A percentile compares a stretch with the other conserved stretches of the same genome.
Conservation (phyloP, 1,139 yeast genomes). For the Zhuliangozyma blackwelliae region DNA sequence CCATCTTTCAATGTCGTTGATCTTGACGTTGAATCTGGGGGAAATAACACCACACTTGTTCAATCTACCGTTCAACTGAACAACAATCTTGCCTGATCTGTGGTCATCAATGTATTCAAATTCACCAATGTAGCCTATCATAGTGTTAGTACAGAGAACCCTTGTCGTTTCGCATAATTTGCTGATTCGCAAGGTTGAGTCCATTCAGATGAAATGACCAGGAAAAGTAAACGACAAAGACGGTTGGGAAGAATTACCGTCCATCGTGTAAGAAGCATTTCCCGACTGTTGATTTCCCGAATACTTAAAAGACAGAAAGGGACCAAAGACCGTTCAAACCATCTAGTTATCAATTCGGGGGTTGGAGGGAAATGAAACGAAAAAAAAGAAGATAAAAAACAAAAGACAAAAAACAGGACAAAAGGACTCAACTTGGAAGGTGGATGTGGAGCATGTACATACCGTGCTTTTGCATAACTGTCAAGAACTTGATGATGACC, state of each 20-base stretch:
- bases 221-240: constrained; percentile 70
- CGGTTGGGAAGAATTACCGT: constrained; percentile 14
- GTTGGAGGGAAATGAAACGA: too few species aligned
- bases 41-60: constrained; percentile 98
- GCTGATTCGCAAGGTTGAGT: too few species aligned
- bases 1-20: constrained; percentile 95
- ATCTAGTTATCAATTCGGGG: constrained; percentile 97
- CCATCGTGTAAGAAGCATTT: constrained; percentile 75
- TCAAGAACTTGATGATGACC: constrained; percentile 93
- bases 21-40: constrained; percentile 96
- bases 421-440: constrained; percentile 1
- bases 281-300: constrained; percentile 74
- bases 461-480: constrained; percentile 93
- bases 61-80: constrained; percentile 95
- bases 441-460: constrained; percentile 6
- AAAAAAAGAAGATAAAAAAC: too few species aligned
- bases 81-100: constrained; percentile 97
- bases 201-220: constrained; percentile 39
- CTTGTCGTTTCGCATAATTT: too few species aligned
- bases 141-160: constrained; percentile 5
- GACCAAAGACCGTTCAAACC: constrained; percentile 84
- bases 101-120: constrained; percentile 98
- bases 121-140: constrained; percentile 85
- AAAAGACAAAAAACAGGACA: not conserved
- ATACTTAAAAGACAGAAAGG: constrained; percentile 96